Evolutionary conservation across 164 flowering plant genomes (phyloP).

Genomic region (Umbilicus rupestris): DNA sequence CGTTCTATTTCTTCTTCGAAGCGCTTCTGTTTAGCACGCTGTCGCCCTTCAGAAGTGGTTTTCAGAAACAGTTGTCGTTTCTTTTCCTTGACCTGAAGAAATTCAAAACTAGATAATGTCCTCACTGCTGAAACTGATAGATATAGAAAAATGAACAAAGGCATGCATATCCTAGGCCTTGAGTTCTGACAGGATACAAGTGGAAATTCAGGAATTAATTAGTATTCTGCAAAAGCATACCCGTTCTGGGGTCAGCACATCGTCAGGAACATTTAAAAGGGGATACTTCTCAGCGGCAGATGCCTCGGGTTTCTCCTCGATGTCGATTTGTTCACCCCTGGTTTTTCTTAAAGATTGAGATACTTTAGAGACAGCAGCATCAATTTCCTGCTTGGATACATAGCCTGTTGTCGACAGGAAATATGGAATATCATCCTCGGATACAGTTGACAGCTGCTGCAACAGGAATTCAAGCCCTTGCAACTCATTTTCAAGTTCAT

Average conservation of each 20-base stretch:
- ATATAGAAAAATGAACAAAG: neutral
- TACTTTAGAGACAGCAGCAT: constrained; percentile 45
- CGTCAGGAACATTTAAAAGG: constrained; percentile 62
- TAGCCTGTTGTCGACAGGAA: constrained; percentile 69
- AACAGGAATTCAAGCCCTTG: constrained; percentile 73
- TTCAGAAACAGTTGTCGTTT: constrained; percentile 74
- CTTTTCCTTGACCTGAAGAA: constrained; percentile 72
- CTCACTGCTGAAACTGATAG: neutral
- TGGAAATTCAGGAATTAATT: neutral
- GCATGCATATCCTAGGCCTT: neutral
- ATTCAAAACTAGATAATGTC: neutral
- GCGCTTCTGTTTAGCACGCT: constrained; percentile 86
- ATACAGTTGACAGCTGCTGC: constrained; percentile 54
- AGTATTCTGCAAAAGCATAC: constrained; percentile 22
- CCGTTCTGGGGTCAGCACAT: constrained; percentile 81
- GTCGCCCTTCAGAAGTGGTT: constrained; percentile 84
- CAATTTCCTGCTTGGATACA: constrained; percentile 71
- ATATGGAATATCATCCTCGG: constrained; percentile 46
- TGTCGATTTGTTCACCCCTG: constrained; percentile 78
- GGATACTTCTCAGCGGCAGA: constrained; percentile 58
- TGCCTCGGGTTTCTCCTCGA: constrained; percentile 53
- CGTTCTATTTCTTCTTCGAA: constrained; percentile 66
- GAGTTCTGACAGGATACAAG: neutral
- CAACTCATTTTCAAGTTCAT: constrained; percentile 73
- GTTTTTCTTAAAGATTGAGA: constrained; percentile 67